Conservation (phyloP, 2,329 filamentous ascomycete genomes). For the Alternaria tenuissima region DNA sequence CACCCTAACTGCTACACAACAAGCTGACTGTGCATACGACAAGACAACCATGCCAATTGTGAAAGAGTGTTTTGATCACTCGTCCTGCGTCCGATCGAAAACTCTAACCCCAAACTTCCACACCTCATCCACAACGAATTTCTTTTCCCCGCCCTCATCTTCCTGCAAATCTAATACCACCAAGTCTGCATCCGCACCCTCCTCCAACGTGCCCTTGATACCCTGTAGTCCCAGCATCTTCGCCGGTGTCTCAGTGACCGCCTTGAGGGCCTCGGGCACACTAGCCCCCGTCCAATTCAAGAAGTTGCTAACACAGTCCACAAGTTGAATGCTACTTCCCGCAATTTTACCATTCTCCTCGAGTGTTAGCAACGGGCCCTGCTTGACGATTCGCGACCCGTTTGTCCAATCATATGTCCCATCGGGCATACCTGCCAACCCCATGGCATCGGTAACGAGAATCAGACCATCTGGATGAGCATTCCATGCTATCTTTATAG, state of each 20-base stretch:
- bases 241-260: slow-evolving; percentile 80
- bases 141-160: slow-evolving; percentile 56
- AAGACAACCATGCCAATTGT: background rate
- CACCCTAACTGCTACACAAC: background rate
- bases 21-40: background rate
- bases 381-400: slow-evolving; percentile 71
- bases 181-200: slow-evolving; percentile 62
- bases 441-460: slow-evolving; percentile 92
- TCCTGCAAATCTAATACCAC: slow-evolving; percentile 70
- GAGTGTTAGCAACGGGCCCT: slow-evolving; percentile 74
- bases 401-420: slow-evolving; percentile 89
- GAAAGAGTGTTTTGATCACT: slow-evolving; percentile 1
- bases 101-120: slow-evolving; percentile 75
- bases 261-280: slow-evolving; percentile 72
- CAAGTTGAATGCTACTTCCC: slow-evolving; percentile 72
- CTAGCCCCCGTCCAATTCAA: slow-evolving; percentile 74
- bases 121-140: slow-evolving; percentile 74
- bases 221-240: slow-evolving; percentile 74
- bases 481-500: slow-evolving; percentile 87
- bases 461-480: slow-evolving; percentile 86
- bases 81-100: slow-evolving; percentile 25
- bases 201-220: slow-evolving; percentile 67
- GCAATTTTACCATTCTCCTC: slow-evolving; percentile 72
- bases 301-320: slow-evolving; percentile 85
- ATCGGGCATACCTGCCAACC: slow-evolving; percentile 82